Evolutionary conservation across 1,139 yeast genomes (phyloP).

Genomic region (Candida sp.): DNA sequence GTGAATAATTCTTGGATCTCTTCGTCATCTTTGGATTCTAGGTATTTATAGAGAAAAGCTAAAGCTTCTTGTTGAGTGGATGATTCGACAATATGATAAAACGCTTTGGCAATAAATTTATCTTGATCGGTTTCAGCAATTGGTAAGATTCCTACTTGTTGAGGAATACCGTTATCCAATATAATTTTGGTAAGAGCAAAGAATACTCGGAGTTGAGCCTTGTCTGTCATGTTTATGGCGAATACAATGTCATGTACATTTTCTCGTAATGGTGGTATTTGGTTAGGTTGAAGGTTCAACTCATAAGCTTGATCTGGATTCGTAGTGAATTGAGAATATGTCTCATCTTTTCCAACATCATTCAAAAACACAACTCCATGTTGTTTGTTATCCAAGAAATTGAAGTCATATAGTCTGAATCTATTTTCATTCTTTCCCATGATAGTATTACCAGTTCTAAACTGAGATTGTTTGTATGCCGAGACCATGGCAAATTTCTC

Average conservation of each 20-base stretch:
- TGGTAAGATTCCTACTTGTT: conserved; percentile 81
- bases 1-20: conserved; percentile 24
- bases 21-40: conserved; percentile 22
- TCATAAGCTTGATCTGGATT: conserved; percentile 42
- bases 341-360: conserved; percentile 63
- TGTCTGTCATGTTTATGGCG: conserved; percentile 60
- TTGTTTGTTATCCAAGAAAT: conserved; percentile 25
- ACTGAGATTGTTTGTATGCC: conserved; percentile 32
- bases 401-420: conserved; percentile 28
- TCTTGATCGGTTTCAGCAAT: conserved; percentile 32
- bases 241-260: conserved; percentile 77
- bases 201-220: conserved; percentile 43
- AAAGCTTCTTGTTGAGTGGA: conserved; percentile 34
- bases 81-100: conserved; percentile 30
- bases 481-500: conserved; percentile 43
- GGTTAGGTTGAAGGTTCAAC: conserved; percentile 41
- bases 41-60: conserved; percentile 39
- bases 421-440: conserved; percentile 38
- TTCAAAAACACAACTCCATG: conserved; percentile 68
- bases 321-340: conserved; percentile 45
- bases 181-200: conserved; percentile 50
- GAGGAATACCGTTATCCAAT: conserved; percentile 60
- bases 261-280: conserved; percentile 65
- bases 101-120: conserved; percentile 23
- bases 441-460: conserved; percentile 30